Conservation (phyloP, 2,329 filamentous ascomycete species). For the Neofusicoccum ribis region DNA sequence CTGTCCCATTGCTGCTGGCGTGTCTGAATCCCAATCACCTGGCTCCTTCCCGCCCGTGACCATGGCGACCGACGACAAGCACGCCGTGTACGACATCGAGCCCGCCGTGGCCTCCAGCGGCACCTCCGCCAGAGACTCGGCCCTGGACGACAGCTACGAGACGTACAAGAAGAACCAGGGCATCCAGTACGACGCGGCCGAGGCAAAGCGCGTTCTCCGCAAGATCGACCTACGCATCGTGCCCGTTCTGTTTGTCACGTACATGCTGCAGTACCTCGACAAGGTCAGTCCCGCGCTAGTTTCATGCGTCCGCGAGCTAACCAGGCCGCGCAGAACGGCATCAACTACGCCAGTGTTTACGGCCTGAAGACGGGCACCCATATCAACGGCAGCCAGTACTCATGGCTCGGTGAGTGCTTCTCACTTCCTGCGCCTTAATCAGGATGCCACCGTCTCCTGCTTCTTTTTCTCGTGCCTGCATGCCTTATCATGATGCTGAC, state of each 20-base stretch:
- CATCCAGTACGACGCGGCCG: slow-evolving; percentile 25
- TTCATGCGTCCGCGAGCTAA: not conserved
- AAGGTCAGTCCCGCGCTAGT: slow-evolving; percentile 32
- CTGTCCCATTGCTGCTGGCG: too few relatives aligned
- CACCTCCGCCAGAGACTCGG: not conserved
- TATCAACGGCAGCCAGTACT: slow-evolving; percentile 52
- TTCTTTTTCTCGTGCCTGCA: not conserved
- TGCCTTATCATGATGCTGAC: not conserved
- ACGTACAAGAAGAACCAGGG: slow-evolving; percentile 32
- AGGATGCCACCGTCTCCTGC: not conserved
- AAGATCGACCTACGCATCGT: slow-evolving; percentile 35
- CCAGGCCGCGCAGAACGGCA: slow-evolving; percentile 36
- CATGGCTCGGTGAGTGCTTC: slow-evolving; percentile 45
- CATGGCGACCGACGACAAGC: slow-evolving; percentile 2
- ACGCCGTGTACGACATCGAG: slow-evolving; percentile 13
- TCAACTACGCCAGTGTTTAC: slow-evolving; percentile 54
- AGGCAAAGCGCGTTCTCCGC: slow-evolving; percentile 31
- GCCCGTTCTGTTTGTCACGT: slow-evolving; percentile 35
- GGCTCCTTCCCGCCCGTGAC: not conserved
- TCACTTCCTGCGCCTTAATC: not conserved
- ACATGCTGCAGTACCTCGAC: slow-evolving; percentile 45
- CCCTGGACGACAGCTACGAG: slow-evolving; percentile 34
- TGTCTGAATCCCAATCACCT: not conserved
- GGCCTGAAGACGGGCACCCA: slow-evolving; percentile 51
- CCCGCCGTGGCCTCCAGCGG: not conserved